Base-by-base conservation (phyloP, 331 rosid genomes). In the Telfairia occidentalis region DNA sequence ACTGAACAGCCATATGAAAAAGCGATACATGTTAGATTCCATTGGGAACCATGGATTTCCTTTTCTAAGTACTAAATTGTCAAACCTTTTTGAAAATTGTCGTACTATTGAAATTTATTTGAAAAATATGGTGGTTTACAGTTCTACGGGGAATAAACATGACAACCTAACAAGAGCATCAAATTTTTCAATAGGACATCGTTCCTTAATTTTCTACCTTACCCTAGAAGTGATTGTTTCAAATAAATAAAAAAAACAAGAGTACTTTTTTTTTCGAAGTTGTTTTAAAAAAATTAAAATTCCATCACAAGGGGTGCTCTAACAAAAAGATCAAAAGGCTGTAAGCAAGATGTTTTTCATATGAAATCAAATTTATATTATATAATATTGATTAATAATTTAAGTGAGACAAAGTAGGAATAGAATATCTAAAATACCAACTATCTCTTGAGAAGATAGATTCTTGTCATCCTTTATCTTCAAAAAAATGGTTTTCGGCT, bases 1-100 rank as follows among this genome's bases (percentile, higher is more conserved):
- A 48, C 96, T 91, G 83, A 2, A 54, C 15, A 45, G 66, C 35
- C 76, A 84, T 35, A 76, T 45, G 57, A 66, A 13, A 26, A 35
- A 59, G 30, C 38, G 18, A 34, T 12, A 23, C 19, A 30, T 24
- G 26, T 38, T 37, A 37, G 48, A 66, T 37, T 21, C 73, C 52
- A 37, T 10, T 38, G 7, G 73, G 21, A 38, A 66, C 52, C 50
- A 38, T 10, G 26, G 40, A 38, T 66, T 66, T 11, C 21, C 52
- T 38, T 11, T 23, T 23, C 52, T 40, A 10, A 2, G n/a, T 3
- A 30, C 46, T 9, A 10, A 2, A 37, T 38, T 21, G n/a, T 65
- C 50, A 38, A 10, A 65, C 16, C 21, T 65, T 38, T 65, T 65
- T 64, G 18, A 35, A 19, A 64, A 64, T 30, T 7, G 8, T 24